Evolutionary conservation across 2,329 filamentous ascomycete species (phyloP), one percentile per base, ranked within the genome.

Genomic region (Fusarium scirpi): DNA sequence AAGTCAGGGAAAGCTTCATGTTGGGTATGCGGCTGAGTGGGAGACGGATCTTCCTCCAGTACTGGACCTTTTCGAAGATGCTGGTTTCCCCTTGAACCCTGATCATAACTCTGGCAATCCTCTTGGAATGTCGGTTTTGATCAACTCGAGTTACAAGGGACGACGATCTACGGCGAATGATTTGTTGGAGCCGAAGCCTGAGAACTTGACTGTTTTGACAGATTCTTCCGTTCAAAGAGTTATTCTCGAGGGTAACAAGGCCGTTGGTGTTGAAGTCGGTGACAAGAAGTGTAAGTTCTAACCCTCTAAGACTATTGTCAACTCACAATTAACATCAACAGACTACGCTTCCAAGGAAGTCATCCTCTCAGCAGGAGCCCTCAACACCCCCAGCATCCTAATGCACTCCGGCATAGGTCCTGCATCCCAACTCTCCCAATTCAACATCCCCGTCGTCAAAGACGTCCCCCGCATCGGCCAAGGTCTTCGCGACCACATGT

Each of bases 61-160:
- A 32, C 74, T 86, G 44, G 82, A 87, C 62, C 76, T 82, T 9
- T 85, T 86, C 43, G 80, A 85, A 61, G 75, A 85, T 40, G 80
- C 82, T 25, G 87, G 87, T 0, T 80, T 84, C 38, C 78, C 82
- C 0, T 67, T 83, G 20, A 89, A 89, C 64, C 80, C 80, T 0
- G 87, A 90, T 67, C 82, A 87, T 41, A 90, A 90, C 66, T 85
- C 84, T 10, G 88, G 88, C 0, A 82, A 90, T 70, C 87, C 86
- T 0, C 79, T 89, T 30, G 89, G 89, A 6, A 83, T 90, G 78
- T 82, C 82, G 2, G 76, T 85, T 45, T 72, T 82, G 18, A 83
- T 86, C 66, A 85, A 83, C 48, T 87, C 86, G 13, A 80, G 84
- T n/a, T 73, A 80, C 27, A 78, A 83, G 10, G 87, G 86, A 1